Percentiles rank a stretch among this genome's conserved stretches.
These are phyloP conservation scores for Trichoderma cornu-damae DNA, from an alignment of 2,329 filamentous ascomycete genomes.

Conservation along the genomic window DNA sequence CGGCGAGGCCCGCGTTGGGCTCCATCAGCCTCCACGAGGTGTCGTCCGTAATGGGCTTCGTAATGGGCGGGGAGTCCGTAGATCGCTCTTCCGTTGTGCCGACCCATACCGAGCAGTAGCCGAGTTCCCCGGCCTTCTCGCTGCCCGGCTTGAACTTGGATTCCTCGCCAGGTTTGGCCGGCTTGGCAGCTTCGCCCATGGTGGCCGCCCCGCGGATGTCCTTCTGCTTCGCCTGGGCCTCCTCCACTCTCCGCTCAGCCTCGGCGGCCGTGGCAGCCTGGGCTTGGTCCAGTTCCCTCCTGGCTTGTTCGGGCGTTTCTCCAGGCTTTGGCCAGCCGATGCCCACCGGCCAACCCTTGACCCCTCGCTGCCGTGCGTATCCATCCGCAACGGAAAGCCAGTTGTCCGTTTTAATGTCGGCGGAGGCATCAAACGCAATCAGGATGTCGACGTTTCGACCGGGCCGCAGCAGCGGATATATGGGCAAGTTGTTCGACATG, in stretches of 20 bases:
- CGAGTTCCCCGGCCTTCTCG: slow-evolving; percentile 57
- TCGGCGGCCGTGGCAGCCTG: slow-evolving; percentile 56
- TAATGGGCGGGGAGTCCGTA: slow-evolving; percentile 47
- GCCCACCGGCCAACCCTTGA: slow-evolving; percentile 92
- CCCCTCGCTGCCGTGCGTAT: slow-evolving; percentile 80
- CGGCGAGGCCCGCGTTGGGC: slow-evolving; percentile 76
- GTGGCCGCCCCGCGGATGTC: slow-evolving; percentile 26
- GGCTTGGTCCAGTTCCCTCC: slow-evolving; percentile 60
- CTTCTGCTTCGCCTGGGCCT: slow-evolving; percentile 50
- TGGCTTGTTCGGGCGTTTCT: slow-evolving; percentile 55
- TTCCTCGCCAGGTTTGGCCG: slow-evolving; percentile 27
- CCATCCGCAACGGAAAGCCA: slow-evolving; percentile 94
- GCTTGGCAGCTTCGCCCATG: slow-evolving; percentile 25
- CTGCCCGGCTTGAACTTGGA: slow-evolving; percentile 39
- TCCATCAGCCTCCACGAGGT: slow-evolving; percentile 62
- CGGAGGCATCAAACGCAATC: slow-evolving; percentile 89
- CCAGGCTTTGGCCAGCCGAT: slow-evolving; percentile 79
- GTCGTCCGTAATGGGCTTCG: slow-evolving; percentile 54
- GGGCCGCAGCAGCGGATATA: slow-evolving; percentile 86
- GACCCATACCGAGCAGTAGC: slow-evolving; percentile 94
- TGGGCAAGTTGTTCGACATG: slow-evolving; percentile 97
- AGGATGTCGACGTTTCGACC: slow-evolving; percentile 85
- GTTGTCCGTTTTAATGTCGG: slow-evolving; percentile 89
- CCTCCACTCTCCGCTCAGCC: slow-evolving; percentile 57
- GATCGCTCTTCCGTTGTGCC: slow-evolving; percentile 72